These are phyloP conservation scores for Hanseniaspora thailandica DNA, from an alignment of 805 yeast species.

Conservation along the genomic window DNA sequence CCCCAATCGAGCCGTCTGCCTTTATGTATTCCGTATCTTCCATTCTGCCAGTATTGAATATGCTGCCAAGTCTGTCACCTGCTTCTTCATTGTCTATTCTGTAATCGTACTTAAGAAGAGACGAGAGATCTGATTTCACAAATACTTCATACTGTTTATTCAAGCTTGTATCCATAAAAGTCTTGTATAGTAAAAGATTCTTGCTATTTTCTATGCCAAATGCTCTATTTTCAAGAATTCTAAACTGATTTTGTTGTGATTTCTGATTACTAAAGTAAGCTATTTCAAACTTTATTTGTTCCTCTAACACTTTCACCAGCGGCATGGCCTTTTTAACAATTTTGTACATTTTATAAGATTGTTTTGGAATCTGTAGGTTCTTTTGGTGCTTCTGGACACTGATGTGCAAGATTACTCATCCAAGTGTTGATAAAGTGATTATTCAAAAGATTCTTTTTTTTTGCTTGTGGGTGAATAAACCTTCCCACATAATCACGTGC, in stretches of 20 bases:
- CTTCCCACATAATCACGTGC: not conserved
- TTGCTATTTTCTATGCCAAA: not conserved
- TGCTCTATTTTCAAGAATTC: not conserved
- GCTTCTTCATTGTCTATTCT: not conserved
- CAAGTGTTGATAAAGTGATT: too few species aligned
- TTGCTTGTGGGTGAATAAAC: too few species aligned
- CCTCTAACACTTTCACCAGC: not conserved
- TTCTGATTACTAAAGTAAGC: not conserved
- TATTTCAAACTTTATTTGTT: conserved; percentile 8
- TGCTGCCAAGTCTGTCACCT: not conserved
- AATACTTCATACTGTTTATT: conserved; percentile 3
- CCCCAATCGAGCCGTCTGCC: too few species aligned
- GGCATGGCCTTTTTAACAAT: not conserved
- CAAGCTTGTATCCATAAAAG: not conserved
- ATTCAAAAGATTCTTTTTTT: too few species aligned
- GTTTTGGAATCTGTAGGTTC: not conserved
- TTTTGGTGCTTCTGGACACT: not conserved
- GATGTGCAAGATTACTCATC: too few species aligned
- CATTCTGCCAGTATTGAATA: too few species aligned
- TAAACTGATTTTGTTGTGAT: not conserved
- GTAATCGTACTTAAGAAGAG: not conserved
- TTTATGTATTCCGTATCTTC: too few species aligned
- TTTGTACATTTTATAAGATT: not conserved
- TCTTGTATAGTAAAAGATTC: conserved; percentile 2
- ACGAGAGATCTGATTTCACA: conserved; percentile 6